Base-by-base conservation (phyloP, 1,284 basidiomycete species). In the Trametes sp. region DNA sequence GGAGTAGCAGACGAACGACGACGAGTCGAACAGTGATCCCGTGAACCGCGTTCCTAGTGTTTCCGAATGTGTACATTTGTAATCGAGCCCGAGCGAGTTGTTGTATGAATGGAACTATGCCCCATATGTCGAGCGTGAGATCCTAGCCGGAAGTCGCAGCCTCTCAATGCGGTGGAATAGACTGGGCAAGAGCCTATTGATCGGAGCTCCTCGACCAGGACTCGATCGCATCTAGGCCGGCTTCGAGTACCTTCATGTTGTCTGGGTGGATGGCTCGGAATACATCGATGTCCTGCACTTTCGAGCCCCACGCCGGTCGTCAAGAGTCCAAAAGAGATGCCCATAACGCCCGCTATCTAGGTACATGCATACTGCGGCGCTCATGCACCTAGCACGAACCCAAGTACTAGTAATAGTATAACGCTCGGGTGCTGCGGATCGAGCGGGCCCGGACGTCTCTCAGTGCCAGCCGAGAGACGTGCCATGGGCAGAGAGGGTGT, bases 311-410 rank as follows among this genome's bases (percentile, higher is more conserved):
- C 19, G 8, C 2, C 7, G 4, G 5, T 44, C 7, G 38, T 21
- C 28, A 42, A 35, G 8, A 11, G 8, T 26, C 16, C 42, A 31
- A 57, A 33, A 28, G 4, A 52, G 57, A 28, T 24, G 14, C 28
- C 23, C 59, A 60, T 54, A 60, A 31, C n/a, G 35, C 38, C 52
- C 59, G 59, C 52, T 54, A 41, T 48, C 45, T 54, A 60, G 53
- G 54, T 60, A 60, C 59, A 60, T 49, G 52, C 59, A 60, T 60
- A 60, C n/a, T 53, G 29, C 45, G 45, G 53, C 29, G 52, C 35
- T n/a, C 6, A 2, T 41, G 58, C 51, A 49, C 45, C 45, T 46
- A 31, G 26, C 16, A 19, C 38, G 16, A 41, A 7, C 16, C 38
- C 4, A 41, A 41, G 31, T 33, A 33, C 31, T 33, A 41, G 31